Evolutionary conservation across 208 protist genomes (phyloP), one percentile per base, ranked within the genome.

Genomic region (Sergeia podlipaevii): DNA sequence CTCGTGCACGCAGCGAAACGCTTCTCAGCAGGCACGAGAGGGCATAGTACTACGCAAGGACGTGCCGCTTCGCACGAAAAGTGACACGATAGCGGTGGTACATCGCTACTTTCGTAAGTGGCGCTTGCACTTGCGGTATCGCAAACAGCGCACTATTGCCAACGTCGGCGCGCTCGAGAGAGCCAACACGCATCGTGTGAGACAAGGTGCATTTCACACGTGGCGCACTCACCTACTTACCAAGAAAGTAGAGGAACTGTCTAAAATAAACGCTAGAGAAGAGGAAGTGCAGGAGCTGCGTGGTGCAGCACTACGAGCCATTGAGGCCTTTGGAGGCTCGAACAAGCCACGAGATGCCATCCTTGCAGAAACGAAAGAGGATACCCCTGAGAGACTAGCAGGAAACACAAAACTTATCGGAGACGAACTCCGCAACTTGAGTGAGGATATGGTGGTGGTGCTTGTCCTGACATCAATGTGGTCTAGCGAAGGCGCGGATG

Each of bases 81-180:
- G 63, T 32, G 78, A 85, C 54, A 74, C 77, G 29, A 44, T 91
- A 8, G 51, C 65, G 0, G 58, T 91, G 10, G 72, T 74, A 13
- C 61, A 66, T 2, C 61, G 71, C 28, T 91, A 88, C 65, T 84
- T 91, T 39, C 8, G 13, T 17, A 75, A 77, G 41, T 91, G 84
- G 84, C 63, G 71, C 17, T 28, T 45, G 5, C 70, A 75, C 50
- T 45, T 86, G 10, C 60, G 80, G 8, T 38, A 76, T 20, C 46
- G 43, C 23, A 67, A 59, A 33, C 84, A 91, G 45, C 79, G 80
- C 36, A 69, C 44, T 3, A 43, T 43, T 5, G 56, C 60, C 18
- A 91, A 88, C 48, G 72, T 82, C 0, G 37, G 49, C 11, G 32
- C 76, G 18, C 60, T 91, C 6, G 21, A 55, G 20, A 29, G 24